These are phyloP conservation scores for Podila minutissima DNA, from an alignment of 192 early-diverging fungal species.

Conservation along the genomic window DNA sequence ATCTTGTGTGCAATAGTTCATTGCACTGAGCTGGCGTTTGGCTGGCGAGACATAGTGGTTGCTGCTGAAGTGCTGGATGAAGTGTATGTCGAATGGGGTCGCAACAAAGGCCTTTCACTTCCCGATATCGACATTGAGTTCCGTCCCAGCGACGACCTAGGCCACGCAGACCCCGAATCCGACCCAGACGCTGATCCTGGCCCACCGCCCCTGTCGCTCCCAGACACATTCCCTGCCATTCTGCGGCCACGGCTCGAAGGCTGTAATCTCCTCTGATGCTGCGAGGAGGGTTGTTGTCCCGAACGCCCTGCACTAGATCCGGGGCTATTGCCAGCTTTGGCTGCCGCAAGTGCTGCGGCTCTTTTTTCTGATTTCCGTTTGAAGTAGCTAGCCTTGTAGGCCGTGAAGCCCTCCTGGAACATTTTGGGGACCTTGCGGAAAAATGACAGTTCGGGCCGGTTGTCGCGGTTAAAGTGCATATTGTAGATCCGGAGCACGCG, in stretches of 20 bases:
- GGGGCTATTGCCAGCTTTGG: constrained; percentile 4
- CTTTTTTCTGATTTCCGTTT: constrained; percentile 54
- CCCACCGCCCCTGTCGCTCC: constrained; percentile 8
- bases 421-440: constrained; percentile 61
- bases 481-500: constrained; percentile 64
- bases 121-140: not conserved
- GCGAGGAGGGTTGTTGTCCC: not conserved
- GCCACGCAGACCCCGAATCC: constrained; percentile 21
- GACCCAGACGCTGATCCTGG: constrained; percentile 41
- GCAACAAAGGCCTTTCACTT: constrained; percentile 6
- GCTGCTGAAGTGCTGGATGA: not conserved
- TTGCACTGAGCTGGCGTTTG: not conserved
- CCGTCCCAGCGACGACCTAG: not conserved
- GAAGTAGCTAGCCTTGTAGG: constrained; percentile 60
- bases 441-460: constrained; percentile 58
- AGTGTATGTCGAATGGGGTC: not conserved
- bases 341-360: constrained; percentile 18
- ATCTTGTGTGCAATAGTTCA: not conserved
- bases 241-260: constrained; percentile 25
- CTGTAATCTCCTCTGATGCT: constrained; percentile 24
- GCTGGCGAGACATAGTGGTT: not conserved
- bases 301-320: not conserved
- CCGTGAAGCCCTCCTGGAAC: constrained; percentile 63
- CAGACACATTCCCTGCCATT: constrained; percentile 12
- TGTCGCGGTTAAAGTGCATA: constrained; percentile 62